Base-by-base conservation (phyloP, 805 yeast genomes). In the Saitoella complicata region DNA sequence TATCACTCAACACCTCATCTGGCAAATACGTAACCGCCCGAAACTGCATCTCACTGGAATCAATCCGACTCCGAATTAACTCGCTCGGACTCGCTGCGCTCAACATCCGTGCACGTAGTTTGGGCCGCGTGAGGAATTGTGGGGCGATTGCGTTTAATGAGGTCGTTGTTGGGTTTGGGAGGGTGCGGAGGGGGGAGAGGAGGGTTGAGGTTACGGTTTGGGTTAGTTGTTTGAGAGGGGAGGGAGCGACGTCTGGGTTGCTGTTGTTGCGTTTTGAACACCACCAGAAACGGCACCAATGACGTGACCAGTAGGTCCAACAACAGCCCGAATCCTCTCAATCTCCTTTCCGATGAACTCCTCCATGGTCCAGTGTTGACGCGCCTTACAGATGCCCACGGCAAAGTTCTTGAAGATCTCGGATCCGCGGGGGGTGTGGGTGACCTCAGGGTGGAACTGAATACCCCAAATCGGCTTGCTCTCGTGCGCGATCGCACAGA, bases 231-330 rank as follows among this genome's bases (percentile, higher is more conserved):
- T 21, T 21, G 21, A 21, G 4, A 4, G 21, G 21, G 21, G 21
- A 21, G 21, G 21, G 21, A 21, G 21, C 21, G 21, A 4, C 21
- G 21, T 21, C 21, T 21, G 2, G 21, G 21, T 21, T 21, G 21
- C 4, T 21, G 21, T 21, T 21, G 4, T 21, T 21, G 21, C 21
- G 21, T 21, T 21, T n/a, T n/a, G n/a, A 51, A 91, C 98, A 71
- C 98, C 98, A 59, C 98, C 98, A 44, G 95, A 85, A 53, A 91
- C 98, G 45, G 98, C 98, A 68, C 98, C 98, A 60, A 91, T 91
- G 52, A 91, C 98, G 68, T 91, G 97, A 46, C 95, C 97, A 46
- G 86, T 79, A 54, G 95, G 96, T 43, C 98, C 98, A 54, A 91
- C 96, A 53, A 88, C 70, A 44, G 75, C 72, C 65, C 86, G 76